Percentiles rank a stretch among this genome's conserved stretches.
These are phyloP conservation scores for Friedmanniomyces endolithicus DNA, from an alignment of 495 filamentous ascomycete genomes.

Conservation along the genomic window DNA sequence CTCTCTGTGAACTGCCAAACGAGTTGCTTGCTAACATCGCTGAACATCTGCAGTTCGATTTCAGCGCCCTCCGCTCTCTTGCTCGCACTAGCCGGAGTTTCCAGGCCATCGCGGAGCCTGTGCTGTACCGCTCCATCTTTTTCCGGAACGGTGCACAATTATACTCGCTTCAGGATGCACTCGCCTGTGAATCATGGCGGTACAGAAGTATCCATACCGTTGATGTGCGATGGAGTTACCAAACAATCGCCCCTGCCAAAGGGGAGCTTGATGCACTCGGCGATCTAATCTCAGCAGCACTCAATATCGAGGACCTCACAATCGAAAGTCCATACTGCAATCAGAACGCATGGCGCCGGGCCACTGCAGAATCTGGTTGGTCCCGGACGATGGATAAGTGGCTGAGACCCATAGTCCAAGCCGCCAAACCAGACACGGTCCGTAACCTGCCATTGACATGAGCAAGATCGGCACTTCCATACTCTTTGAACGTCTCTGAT, in stretches of 20 bases:
- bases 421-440: background rate
- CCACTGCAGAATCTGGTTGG: background rate
- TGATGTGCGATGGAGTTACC: background rate
- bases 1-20: background rate
- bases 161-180: background rate
- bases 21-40: background rate
- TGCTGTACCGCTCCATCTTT: background rate
- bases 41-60: background rate
- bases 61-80: background rate
- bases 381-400: background rate
- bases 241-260: background rate
- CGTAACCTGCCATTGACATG: background rate
- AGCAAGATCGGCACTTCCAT: too few relatives aligned
- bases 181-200: background rate
- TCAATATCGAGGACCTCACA: background rate
- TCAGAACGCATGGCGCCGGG: background rate
- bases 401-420: background rate
- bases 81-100: background rate
- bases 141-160: background rate
- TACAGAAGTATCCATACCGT: background rate
- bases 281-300: background rate
- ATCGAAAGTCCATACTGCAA: slow-evolving; percentile 9
- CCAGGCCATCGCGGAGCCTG: background rate
- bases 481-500: background rate
- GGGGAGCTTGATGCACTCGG: background rate